Conservation (phyloP, 2,329 filamentous ascomycete genomes). For the Aspergillus persii region DNA sequence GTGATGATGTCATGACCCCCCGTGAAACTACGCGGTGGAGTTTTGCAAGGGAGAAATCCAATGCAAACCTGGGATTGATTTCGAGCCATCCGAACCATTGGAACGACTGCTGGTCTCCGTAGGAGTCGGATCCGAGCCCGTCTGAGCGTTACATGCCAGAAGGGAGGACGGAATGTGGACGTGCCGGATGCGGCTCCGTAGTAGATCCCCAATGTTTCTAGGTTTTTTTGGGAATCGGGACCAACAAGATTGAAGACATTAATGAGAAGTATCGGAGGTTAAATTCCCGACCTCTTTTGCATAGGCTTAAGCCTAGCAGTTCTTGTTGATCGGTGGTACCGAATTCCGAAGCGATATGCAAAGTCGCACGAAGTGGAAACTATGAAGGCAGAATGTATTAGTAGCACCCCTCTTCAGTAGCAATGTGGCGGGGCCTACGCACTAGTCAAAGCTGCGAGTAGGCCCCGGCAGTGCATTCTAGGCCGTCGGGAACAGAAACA, state of each 20-base stretch:
- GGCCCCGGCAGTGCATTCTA: too few relatives aligned
- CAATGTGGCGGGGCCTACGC: too few relatives aligned
- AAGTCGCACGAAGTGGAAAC: not conserved
- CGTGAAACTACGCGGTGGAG: not conserved
- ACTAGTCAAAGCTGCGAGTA: too few relatives aligned
- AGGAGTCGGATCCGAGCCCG: not conserved
- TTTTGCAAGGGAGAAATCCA: not conserved
- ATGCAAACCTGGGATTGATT: not conserved
- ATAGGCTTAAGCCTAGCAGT: not conserved
- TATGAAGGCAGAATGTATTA: not conserved
- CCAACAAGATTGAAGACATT: not conserved
- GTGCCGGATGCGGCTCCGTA: conserved; percentile 1
- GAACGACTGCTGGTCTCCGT: not conserved
- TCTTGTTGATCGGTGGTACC: not conserved
- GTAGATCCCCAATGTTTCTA: not conserved
- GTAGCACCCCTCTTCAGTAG: too few relatives aligned
- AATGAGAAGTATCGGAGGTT: not conserved
- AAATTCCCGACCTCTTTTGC: not conserved
- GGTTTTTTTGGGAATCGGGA: not conserved
- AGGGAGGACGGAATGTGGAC: not conserved
- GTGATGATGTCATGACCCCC: conserved; percentile 9
- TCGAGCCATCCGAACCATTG: not conserved
- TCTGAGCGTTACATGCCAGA: not conserved
- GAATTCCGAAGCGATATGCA: not conserved
- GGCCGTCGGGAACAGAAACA: not conserved